Percentiles rank a stretch among this genome's conserved stretches.
Evolutionary conservation across 1,284 basidiomycete species (phyloP).

Genomic region (Apiotrichum mycotoxinovorans): DNA sequence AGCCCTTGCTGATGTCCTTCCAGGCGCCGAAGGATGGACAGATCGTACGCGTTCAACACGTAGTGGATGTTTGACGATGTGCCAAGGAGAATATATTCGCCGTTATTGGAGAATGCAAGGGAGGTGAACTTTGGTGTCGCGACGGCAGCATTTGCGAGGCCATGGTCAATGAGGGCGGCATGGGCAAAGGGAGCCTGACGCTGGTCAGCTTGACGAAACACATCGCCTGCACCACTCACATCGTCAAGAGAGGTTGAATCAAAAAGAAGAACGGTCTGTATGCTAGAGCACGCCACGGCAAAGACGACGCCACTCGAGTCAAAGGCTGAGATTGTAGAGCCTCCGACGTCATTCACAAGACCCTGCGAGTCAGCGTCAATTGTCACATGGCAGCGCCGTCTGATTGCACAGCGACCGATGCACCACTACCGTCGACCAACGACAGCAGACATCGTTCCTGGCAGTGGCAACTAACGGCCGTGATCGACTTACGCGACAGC

Average conservation of each 20-base stretch:
- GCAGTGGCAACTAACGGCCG: too few species aligned
- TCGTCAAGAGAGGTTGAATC: constrained; percentile 86
- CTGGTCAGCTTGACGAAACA: not conserved
- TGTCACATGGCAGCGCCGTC: too few species aligned
- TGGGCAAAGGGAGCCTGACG: constrained; percentile 72
- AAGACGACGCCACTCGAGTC: constrained; percentile 87
- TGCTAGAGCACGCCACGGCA: constrained; percentile 84
- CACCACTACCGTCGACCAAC: not conserved
- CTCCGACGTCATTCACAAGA: constrained; percentile 54
- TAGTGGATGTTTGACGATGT: constrained; percentile 92
- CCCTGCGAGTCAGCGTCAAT: constrained; percentile 48
- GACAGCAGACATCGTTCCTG: too few species aligned
- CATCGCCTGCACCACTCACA: constrained; percentile 28
- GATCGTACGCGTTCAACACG: constrained; percentile 81
- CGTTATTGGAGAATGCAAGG: constrained; percentile 82
- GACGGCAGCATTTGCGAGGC: constrained; percentile 64
- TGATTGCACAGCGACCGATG: too few species aligned
- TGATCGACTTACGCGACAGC: constrained; percentile 57
- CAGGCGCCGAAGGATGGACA: constrained; percentile 72
- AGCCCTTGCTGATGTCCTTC: constrained; percentile 70
- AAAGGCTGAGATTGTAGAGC: constrained; percentile 79
- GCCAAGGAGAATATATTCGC: constrained; percentile 84
- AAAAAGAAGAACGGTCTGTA: constrained; percentile 76
- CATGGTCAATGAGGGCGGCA: constrained; percentile 72
- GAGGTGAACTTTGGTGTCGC: constrained; percentile 87